Conservation (phyloP, 2,329 filamentous ascomycete genomes). For the Colletotrichum sp. region DNA sequence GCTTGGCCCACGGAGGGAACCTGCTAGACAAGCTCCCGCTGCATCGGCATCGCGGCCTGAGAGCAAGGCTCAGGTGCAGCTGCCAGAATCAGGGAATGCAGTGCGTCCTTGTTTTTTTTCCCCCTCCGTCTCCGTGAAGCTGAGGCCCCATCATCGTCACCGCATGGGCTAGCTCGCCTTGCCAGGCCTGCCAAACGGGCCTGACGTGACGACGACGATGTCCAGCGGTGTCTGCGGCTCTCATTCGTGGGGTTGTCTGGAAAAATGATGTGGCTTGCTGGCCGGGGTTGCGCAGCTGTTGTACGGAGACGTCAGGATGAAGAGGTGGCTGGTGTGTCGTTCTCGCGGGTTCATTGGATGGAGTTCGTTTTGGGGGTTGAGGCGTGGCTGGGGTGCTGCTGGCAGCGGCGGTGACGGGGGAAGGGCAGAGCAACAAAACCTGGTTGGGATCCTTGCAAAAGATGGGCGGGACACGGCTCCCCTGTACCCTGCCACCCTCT, state of each 20-base stretch:
- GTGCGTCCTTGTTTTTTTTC: background rate
- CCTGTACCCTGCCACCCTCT: constrained; percentile 9
- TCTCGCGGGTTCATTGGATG: background rate
- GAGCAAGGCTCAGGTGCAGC: background rate
- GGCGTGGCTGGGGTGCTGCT: background rate
- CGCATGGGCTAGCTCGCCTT: background rate
- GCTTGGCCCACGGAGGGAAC: background rate
- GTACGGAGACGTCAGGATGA: background rate
- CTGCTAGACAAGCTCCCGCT: background rate
- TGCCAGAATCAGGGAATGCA: background rate
- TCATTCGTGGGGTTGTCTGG: background rate
- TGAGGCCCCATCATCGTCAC: background rate
- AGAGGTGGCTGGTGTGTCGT: background rate
- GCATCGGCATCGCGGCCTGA: background rate
- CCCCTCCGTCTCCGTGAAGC: background rate
- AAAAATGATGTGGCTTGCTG: background rate
- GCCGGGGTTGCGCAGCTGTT: background rate
- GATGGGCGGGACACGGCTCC: background rate
- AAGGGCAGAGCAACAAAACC: background rate
- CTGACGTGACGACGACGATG: background rate
- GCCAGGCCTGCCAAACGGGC: background rate
- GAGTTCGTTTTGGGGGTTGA: too few species aligned
- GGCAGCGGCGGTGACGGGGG: background rate
- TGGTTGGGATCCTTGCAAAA: background rate
- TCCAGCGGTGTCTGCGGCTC: background rate